phyloP scores from a whole-genome alignment of 2,329 filamentous ascomycete genomes.

The Epichloe aotearoae region DNA sequence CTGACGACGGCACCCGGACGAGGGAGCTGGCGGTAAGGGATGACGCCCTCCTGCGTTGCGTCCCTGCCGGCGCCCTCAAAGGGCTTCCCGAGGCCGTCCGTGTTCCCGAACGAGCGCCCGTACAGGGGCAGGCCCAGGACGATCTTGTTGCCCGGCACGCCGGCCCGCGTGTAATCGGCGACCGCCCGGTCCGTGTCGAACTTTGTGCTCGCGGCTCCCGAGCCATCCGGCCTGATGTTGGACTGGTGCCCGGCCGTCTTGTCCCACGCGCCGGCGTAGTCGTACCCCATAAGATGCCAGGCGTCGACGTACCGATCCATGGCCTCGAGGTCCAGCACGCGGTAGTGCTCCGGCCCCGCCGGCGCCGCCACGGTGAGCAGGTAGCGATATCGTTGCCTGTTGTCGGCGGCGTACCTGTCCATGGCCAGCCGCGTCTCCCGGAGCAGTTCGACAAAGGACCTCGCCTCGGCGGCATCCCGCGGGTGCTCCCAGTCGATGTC shows the following conservation, averaged over 20 bases:
- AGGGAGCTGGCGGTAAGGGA: slow-evolving; percentile 63
- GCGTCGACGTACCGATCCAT: slow-evolving; percentile 46
- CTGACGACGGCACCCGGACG: slow-evolving; percentile 40
- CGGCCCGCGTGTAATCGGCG: slow-evolving; percentile 32
- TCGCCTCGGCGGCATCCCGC: slow-evolving; percentile 22
- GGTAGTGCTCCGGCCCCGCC: slow-evolving; percentile 35
- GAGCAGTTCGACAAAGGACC: slow-evolving; percentile 29
- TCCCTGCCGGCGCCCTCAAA: slow-evolving; percentile 53
- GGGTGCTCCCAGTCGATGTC: slow-evolving; percentile 48
- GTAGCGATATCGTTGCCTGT: slow-evolving; percentile 32
- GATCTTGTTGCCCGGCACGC: slow-evolving; percentile 51
- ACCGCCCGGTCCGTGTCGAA: slow-evolving; percentile 57
- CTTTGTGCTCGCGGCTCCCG: slow-evolving; percentile 45
- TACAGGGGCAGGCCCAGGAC: slow-evolving; percentile 68
- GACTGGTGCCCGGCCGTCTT: slow-evolving; percentile 50
- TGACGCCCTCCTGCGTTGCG: slow-evolving; percentile 45
- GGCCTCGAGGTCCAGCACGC: slow-evolving; percentile 33
- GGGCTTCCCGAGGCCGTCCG: slow-evolving; percentile 49
- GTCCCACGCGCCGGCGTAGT: slow-evolving; percentile 59
- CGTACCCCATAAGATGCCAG: slow-evolving; percentile 56
- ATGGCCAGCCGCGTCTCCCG: slow-evolving; percentile 30
- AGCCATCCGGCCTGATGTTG: slow-evolving; percentile 46
- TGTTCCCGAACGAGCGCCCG: slow-evolving; percentile 60
- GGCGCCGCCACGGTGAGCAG: slow-evolving; percentile 37
- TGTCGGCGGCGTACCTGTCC: slow-evolving; percentile 25